phyloP scores from a whole-genome alignment of 2,329 filamentous ascomycete species.

The Pseudogymnoascus sp. region DNA sequence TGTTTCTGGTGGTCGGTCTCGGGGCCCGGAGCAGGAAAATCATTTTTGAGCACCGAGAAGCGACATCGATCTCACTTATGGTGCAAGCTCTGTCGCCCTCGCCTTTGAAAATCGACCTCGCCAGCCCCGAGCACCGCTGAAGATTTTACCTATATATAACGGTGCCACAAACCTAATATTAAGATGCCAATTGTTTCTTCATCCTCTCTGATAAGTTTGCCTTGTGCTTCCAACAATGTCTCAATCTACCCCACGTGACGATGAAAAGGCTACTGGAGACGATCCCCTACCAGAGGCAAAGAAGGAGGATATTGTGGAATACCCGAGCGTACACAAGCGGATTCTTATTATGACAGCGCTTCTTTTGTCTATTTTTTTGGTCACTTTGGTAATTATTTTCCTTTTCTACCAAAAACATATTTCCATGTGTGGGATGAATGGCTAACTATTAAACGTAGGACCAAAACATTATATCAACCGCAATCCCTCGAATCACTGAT shows the following conservation, averaged over 20 bases:
- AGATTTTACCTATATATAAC: not conserved
- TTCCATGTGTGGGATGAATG: no score
- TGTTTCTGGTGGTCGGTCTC: slow-evolving; percentile 9
- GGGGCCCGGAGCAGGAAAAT: slow-evolving; percentile 15
- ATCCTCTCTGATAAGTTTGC: not conserved
- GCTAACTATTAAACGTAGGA: slow-evolving; percentile 21
- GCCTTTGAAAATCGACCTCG: not conserved
- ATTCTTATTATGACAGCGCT: slow-evolving; percentile 19
- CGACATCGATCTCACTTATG: slow-evolving; percentile 4
- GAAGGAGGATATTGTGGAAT: slow-evolving; percentile 11
- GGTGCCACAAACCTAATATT: not conserved
- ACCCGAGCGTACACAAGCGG: slow-evolving; percentile 16
- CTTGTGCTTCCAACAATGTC: slow-evolving; percentile 11
- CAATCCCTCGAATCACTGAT: slow-evolving; percentile 19
- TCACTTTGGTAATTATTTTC: slow-evolving; percentile 18
- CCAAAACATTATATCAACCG: slow-evolving; percentile 14
- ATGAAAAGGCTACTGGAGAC: slow-evolving; percentile 12
- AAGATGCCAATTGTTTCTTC: not conserved
- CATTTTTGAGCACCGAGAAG: slow-evolving; percentile 19
- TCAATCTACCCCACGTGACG: slow-evolving; percentile 2
- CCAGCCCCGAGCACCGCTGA: not conserved
- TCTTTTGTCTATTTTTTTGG: slow-evolving; percentile 21
- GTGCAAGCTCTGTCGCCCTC: not conserved
- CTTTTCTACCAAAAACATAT: not conserved
- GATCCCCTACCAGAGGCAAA: slow-evolving; percentile 6